Percentiles rank a stretch among this genome's conserved stretches.
Evolutionary conservation across 2,329 filamentous ascomycete species (phyloP).

Genomic region (Diaporthe amygdali): DNA sequence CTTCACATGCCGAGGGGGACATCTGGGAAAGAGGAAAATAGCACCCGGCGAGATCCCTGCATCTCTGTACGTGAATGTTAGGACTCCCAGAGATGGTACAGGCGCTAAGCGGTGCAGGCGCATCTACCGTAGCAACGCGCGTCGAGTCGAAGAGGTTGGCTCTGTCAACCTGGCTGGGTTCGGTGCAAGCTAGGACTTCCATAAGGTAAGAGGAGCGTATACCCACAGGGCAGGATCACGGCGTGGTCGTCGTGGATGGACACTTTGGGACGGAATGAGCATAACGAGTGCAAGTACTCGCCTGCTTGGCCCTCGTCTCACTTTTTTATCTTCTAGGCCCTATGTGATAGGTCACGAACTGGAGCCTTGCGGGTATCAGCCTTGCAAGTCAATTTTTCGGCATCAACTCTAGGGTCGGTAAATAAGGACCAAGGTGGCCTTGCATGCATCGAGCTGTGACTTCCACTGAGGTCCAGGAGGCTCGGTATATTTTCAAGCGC

Average conservation of each 20-base stretch:
- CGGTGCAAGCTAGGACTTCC: background rate
- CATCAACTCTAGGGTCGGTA: background rate
- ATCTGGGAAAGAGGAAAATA: background rate
- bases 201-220: background rate
- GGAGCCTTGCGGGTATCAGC: background rate
- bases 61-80: background rate
- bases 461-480: background rate
- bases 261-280: background rate
- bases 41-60: background rate
- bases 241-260: background rate
- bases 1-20: background rate
- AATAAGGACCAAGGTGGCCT: too few relatives aligned
- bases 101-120: background rate
- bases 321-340: background rate
- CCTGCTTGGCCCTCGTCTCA: too few relatives aligned
- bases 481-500: too few relatives aligned
- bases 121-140: background rate
- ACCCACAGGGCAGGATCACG: background rate
- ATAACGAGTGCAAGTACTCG: background rate
- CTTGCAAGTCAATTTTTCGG: too few relatives aligned
- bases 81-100: background rate
- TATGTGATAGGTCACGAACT: background rate
- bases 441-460: background rate
- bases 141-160: background rate
- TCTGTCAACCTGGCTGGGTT: background rate